These are phyloP conservation scores for Fomitopsis schrenkii DNA, from an alignment of 1,284 basidiomycete species.

Conservation along the genomic window DNA sequence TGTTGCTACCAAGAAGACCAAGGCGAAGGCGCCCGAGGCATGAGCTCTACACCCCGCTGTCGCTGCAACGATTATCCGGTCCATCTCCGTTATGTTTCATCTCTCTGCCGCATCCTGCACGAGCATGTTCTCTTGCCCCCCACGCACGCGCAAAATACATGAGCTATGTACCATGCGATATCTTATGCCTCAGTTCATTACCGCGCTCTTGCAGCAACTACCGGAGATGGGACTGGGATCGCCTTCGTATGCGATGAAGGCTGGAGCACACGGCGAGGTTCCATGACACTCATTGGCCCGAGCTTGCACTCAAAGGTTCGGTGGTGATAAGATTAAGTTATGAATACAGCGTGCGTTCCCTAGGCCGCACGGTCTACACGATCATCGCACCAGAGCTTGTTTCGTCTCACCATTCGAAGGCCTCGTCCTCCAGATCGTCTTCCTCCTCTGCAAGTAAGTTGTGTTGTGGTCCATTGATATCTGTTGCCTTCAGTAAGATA, in stretches of 20 bases:
- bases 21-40: constrained; percentile 33
- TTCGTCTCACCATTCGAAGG: constrained; percentile 16
- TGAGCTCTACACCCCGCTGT: constrained; percentile 13
- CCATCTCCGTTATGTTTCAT: constrained; percentile 23
- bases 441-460: constrained; percentile 12
- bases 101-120: constrained; percentile 24
- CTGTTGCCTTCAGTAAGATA: constrained; percentile 21
- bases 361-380: background rate
- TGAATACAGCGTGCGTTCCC: background rate
- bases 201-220: background rate
- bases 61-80: constrained; percentile 18
- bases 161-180: constrained; percentile 31
- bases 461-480: constrained; percentile 10
- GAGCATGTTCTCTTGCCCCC: constrained; percentile 22
- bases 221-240: background rate
- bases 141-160: constrained; percentile 32
- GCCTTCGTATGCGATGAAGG: background rate
- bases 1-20: constrained; percentile 58
- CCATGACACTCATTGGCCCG: too few relatives aligned
- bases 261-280: background rate
- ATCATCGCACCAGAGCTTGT: background rate
- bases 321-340: background rate
- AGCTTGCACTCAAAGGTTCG: too few relatives aligned
- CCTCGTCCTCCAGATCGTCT: constrained; percentile 17
- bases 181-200: constrained; percentile 1